A percentile compares a stretch with the other conserved stretches of the same genome.
Evolutionary conservation across 768 basidiomycete genomes (phyloP).

Genomic region (Lactifluus echinatus): DNA sequence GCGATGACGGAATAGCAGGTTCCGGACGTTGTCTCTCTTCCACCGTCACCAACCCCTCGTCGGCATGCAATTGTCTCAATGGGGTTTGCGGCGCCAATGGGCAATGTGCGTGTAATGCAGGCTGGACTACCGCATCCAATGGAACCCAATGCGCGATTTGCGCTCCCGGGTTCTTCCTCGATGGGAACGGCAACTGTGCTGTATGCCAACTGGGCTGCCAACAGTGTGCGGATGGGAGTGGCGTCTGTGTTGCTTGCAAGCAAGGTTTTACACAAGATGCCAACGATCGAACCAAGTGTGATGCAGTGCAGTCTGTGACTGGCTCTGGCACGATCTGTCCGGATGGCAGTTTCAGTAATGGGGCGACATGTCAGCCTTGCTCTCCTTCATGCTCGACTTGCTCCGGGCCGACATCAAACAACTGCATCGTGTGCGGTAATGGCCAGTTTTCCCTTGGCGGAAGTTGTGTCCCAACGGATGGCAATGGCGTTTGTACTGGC

Average conservation of each 20-base stretch:
- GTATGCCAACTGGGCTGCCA: conserved; percentile 71
- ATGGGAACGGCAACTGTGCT: conserved; percentile 56
- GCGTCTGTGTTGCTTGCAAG: conserved; percentile 64
- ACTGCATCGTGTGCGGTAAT: conserved; percentile 60
- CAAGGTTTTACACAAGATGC: conserved; percentile 59
- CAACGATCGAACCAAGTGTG: conserved; percentile 59
- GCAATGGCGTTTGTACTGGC: conserved; percentile 64
- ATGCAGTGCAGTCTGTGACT: conserved; percentile 41
- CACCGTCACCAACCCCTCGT: conserved; percentile 42
- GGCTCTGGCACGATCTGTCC: conserved; percentile 52
- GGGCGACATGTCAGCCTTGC: conserved; percentile 47
- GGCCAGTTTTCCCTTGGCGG: conserved; percentile 60
- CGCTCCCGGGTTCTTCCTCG: conserved; percentile 65
- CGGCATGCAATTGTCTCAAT: conserved; percentile 75
- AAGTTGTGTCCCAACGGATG: conserved; percentile 56
- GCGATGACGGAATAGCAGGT: conserved; percentile 75
- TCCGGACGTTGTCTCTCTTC: conserved; percentile 60
- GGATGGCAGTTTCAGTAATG: conserved; percentile 53
- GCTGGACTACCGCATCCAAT: conserved; percentile 62
- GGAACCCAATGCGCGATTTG: conserved; percentile 76
- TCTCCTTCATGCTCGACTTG: conserved; percentile 66
- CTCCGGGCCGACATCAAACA: conserved; percentile 52
- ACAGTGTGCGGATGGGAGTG: conserved; percentile 57
- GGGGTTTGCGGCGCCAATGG: conserved; percentile 63
- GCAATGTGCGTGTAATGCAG: conserved; percentile 67